phyloP scores from a whole-genome alignment of 441 rosid genomes.

The Geranium incanum region DNA sequence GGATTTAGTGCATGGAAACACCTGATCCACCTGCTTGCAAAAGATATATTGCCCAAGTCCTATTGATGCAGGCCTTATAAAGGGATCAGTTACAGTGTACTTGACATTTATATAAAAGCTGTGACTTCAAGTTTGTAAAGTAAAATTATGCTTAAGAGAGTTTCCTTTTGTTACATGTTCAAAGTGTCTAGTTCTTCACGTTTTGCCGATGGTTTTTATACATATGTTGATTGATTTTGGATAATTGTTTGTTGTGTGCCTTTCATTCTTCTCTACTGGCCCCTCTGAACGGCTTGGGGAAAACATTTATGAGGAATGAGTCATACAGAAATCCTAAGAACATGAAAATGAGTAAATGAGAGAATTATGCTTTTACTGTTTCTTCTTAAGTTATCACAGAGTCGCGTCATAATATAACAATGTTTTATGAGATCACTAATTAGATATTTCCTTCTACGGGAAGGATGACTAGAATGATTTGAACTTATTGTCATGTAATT shows the following conservation, averaged over 20 bases:
- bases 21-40: neutral
- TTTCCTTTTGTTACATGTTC: neutral
- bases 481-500: slow-evolving; percentile 9
- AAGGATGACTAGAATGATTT: neutral
- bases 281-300: neutral
- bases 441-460: neutral
- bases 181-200: neutral
- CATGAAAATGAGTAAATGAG: neutral
- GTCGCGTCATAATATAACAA: neutral
- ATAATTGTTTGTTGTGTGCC: neutral
- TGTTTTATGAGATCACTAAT: neutral
- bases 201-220: neutral
- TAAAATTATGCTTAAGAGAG: neutral
- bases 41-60: neutral
- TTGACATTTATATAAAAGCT: neutral
- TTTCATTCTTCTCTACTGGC: neutral
- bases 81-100: neutral
- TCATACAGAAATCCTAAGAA: neutral
- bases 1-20: neutral
- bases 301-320: neutral
- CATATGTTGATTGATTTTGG: neutral
- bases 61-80: neutral
- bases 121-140: neutral
- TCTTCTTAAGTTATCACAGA: neutral
- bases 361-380: neutral